phyloP scores from a whole-genome alignment of 2,329 filamentous ascomycete species.

The Verticillium zaregamsianum region DNA sequence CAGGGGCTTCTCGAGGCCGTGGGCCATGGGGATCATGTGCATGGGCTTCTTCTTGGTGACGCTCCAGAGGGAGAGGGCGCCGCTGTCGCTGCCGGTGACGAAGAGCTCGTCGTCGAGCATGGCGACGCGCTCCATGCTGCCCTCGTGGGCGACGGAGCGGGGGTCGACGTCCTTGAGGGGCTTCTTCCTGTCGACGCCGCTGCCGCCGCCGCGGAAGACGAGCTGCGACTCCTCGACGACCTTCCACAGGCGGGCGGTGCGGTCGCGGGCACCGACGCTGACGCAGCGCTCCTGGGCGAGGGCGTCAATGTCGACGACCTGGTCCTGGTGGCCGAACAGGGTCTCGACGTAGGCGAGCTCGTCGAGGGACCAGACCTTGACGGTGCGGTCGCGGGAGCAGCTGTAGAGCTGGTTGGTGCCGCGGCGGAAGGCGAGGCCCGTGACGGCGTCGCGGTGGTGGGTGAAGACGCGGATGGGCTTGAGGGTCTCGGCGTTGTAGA shows the following conservation, averaged over 20 bases:
- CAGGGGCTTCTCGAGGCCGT: slow-evolving; percentile 75
- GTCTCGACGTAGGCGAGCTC: slow-evolving; percentile 94
- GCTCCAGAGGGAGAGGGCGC: slow-evolving; percentile 81
- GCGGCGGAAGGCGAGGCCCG: slow-evolving; percentile 77
- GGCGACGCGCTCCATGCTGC: slow-evolving; percentile 86
- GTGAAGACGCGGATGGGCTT: slow-evolving; percentile 77
- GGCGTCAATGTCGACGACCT: slow-evolving; percentile 78
- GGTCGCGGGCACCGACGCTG: slow-evolving; percentile 84
- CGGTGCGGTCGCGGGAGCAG: slow-evolving; percentile 82
- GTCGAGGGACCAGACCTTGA: slow-evolving; percentile 93
- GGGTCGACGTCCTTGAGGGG: slow-evolving; percentile 34
- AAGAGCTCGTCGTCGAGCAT: slow-evolving; percentile 87
- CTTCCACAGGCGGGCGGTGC: slow-evolving; percentile 92
- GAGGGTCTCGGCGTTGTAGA: slow-evolving; percentile 80
- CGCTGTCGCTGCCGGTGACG: slow-evolving; percentile 91
- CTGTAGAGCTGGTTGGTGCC: slow-evolving; percentile 92
- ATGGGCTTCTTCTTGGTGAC: slow-evolving; percentile 93
- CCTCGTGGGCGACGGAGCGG: slow-evolving; percentile 61
- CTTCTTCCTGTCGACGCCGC: slow-evolving; percentile 45
- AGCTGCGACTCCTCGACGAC: slow-evolving; percentile 93
- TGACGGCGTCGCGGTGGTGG: slow-evolving; percentile 88
- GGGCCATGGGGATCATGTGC: slow-evolving; percentile 72
- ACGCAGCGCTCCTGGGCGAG: slow-evolving; percentile 84
- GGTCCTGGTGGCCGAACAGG: slow-evolving; percentile 91
- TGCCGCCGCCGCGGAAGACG: slow-evolving; percentile 82